Conservation (phyloP, 768 basidiomycete species). For the Paxillus involutus region DNA sequence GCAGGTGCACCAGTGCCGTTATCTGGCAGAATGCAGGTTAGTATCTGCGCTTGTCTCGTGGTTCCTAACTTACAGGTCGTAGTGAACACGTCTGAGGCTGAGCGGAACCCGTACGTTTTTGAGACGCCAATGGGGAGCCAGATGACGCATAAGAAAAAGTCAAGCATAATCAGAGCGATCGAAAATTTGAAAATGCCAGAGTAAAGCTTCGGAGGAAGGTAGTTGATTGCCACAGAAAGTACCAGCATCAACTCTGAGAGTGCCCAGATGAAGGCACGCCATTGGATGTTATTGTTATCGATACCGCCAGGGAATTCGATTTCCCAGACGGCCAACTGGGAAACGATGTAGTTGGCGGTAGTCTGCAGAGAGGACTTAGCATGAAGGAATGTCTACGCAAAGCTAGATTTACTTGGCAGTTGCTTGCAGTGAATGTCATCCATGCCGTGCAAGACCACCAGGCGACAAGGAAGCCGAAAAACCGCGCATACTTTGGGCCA, state of each 20-base stretch:
- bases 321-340: slow-evolving; percentile 78
- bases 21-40: slow-evolving; percentile 43
- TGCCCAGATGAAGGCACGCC: slow-evolving; percentile 84
- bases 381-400: not conserved
- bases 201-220: slow-evolving; percentile 75
- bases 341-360: slow-evolving; percentile 87
- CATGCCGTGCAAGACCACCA: slow-evolving; percentile 97
- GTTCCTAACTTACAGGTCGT: slow-evolving; percentile 64
- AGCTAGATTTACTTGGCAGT: slow-evolving; percentile 65
- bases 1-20: slow-evolving; percentile 87
- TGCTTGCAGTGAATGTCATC: slow-evolving; percentile 91
- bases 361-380: slow-evolving; percentile 44
- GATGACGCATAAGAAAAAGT: slow-evolving; percentile 84
- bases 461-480: slow-evolving; percentile 87
- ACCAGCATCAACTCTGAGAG: slow-evolving; percentile 73
- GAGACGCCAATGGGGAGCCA: slow-evolving; percentile 94
- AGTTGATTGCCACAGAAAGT: slow-evolving; percentile 78
- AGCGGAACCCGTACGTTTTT: slow-evolving; percentile 85
- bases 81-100: slow-evolving; percentile 81
- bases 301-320: slow-evolving; percentile 82
- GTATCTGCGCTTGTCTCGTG: not conserved
- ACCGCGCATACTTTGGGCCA: slow-evolving; percentile 81
- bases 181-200: slow-evolving; percentile 78
- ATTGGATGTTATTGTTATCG: slow-evolving; percentile 70
- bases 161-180: slow-evolving; percentile 72